Conservation (phyloP, 1,284 basidiomycete species). For the Cystobasidium slooffiae region DNA sequence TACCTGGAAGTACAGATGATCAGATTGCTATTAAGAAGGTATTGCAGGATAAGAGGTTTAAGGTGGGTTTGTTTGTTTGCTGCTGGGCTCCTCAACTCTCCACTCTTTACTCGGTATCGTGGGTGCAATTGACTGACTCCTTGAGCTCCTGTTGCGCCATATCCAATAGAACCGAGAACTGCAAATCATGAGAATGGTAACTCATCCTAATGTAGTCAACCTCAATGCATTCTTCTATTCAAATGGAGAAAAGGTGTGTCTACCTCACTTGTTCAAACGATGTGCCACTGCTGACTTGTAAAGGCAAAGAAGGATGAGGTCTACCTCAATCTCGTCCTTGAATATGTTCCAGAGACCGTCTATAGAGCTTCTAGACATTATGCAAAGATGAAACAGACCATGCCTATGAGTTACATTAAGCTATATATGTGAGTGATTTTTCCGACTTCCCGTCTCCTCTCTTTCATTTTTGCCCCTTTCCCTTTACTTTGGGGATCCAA, state of each 20-base stretch:
- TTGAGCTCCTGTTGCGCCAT: not conserved
- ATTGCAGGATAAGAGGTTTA: slow-evolving; percentile 99
- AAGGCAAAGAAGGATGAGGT: slow-evolving; percentile 91
- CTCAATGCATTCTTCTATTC: slow-evolving; percentile 99
- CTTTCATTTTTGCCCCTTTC: not conserved
- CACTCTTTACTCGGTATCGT: not conserved
- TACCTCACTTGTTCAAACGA: slow-evolving; percentile 20
- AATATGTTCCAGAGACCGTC: slow-evolving; percentile 99
- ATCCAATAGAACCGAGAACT: slow-evolving; percentile 88
- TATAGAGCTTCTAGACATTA: slow-evolving; percentile 98
- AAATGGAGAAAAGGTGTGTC: slow-evolving; percentile 91
- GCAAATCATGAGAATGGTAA: slow-evolving; percentile 98
- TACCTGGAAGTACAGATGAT: slow-evolving; percentile 61
- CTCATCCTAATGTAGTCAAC: slow-evolving; percentile 97
- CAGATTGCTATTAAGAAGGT: slow-evolving; percentile 99
- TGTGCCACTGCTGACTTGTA: not conserved
- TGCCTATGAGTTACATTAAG: slow-evolving; percentile 99
- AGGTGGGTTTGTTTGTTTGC: slow-evolving; percentile 65
- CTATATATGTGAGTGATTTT: slow-evolving; percentile 58
- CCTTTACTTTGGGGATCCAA: slow-evolving; percentile 44
- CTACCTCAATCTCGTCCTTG: slow-evolving; percentile 97
- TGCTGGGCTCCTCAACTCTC: not conserved
- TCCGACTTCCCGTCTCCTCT: too few relatives aligned
- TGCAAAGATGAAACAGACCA: slow-evolving; percentile 98
- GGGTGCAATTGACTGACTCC: too few relatives aligned